These are phyloP conservation scores for Ajuga chamaepitys DNA, from an alignment of 257 asterid genomes.

Conservation along the genomic window DNA sequence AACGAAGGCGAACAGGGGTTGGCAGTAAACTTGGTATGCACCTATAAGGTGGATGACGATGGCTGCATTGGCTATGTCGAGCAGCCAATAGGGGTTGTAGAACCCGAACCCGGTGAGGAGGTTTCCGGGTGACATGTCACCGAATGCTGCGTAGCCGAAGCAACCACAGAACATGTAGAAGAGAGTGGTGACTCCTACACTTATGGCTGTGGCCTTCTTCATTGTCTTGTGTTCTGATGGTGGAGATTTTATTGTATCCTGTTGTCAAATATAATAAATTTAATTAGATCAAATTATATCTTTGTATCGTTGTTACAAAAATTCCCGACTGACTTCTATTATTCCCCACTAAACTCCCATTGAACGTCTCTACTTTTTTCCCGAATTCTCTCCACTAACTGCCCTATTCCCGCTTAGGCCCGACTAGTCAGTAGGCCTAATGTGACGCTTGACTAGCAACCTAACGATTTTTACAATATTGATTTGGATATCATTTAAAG, in stretches of 20 bases:
- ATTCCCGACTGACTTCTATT: no score
- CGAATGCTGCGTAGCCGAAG: constrained; percentile 49
- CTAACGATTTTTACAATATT: no score
- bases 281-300: no score
- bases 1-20: constrained; percentile 37
- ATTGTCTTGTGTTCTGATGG: constrained; percentile 45
- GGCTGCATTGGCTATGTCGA: constrained; percentile 40
- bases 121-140: constrained; percentile 41
- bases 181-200: constrained; percentile 35
- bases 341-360: no score
- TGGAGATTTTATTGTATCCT: constrained; percentile 43
- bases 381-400: no score
- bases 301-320: no score
- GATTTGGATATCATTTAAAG: no score
- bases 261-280: neutral
- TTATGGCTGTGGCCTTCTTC: constrained; percentile 36
- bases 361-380: no score
- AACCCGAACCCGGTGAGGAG: constrained; percentile 54
- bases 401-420: no score
- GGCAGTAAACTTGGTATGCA: constrained; percentile 50
- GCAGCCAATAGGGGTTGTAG: constrained; percentile 46
- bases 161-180: constrained; percentile 47
- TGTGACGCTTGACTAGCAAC: no score
- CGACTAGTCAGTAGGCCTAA: no score
- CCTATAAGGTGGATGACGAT: constrained; percentile 44